Percentiles rank a stretch among this genome's conserved stretches.
These are phyloP conservation scores for Metschnikowia amazonensis DNA, from an alignment of 805 yeast genomes.

Conservation along the genomic window DNA sequence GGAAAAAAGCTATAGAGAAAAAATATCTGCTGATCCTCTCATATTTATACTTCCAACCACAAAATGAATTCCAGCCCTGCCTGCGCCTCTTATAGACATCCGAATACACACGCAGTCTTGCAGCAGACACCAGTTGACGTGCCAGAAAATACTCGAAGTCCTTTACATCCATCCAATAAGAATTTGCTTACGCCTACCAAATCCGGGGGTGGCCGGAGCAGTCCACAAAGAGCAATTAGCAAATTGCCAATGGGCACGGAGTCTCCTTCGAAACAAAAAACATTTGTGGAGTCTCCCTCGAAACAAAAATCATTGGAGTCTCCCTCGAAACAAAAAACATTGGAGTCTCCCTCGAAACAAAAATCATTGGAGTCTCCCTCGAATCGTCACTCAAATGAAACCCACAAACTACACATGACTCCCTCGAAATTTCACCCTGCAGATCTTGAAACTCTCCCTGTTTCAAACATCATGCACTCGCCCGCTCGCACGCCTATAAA, in stretches of 20 bases:
- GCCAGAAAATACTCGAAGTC: constrained; percentile 1
- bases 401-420: too few species aligned
- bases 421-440: not conserved
- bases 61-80: constrained; percentile 4
- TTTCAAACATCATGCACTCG: not conserved
- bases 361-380: too few species aligned
- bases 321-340: too few species aligned
- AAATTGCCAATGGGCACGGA: not conserved
- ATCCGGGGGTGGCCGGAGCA: not conserved
- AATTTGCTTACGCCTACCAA: constrained; percentile 1
- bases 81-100: constrained; percentile 1
- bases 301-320: too few species aligned
- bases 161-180: constrained; percentile 2
- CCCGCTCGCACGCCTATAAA: constrained; percentile 4
- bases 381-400: too few species aligned
- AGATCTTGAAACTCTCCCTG: not conserved
- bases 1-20: too few species aligned
- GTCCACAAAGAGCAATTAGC: not conserved
- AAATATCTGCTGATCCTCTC: not conserved
- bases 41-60: not conserved
- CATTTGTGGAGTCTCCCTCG: too few species aligned
- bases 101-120: constrained; percentile 3
- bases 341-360: too few species aligned
- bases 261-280: not conserved
- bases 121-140: not conserved